A percentile compares a stretch with the other conserved stretches of the same genome.
phyloP scores from a whole-genome alignment of 2,329 filamentous ascomycete genomes.

The Stachybotrys chlorohalonatus region DNA sequence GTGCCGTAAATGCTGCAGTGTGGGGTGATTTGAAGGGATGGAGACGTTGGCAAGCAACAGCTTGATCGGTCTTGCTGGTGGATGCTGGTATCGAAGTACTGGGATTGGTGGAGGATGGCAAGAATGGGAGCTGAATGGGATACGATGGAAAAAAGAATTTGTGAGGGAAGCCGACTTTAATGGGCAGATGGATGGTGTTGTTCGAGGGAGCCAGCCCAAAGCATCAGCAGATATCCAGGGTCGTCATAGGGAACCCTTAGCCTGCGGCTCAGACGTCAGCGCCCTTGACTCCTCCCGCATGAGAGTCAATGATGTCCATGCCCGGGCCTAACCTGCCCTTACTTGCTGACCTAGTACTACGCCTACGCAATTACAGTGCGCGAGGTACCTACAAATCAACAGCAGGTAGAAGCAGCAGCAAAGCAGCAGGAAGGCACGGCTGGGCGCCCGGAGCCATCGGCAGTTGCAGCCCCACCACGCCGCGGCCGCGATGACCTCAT shows the following conservation, averaged over 20 bases:
- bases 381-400: not conserved
- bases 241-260: not conserved
- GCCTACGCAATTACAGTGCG: not conserved
- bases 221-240: not conserved
- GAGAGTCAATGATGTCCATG: not conserved
- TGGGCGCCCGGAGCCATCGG: not conserved
- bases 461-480: not conserved
- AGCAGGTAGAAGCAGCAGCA: not conserved
- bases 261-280: not conserved
- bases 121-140: not conserved
- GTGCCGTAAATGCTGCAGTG: conserved; percentile 3
- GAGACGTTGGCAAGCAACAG: not conserved
- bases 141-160: too few species aligned
- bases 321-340: not conserved
- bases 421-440: not conserved
- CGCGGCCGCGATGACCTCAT: not conserved
- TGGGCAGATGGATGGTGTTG: not conserved
- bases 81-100: not conserved
- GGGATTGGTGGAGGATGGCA: not conserved
- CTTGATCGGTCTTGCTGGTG: not conserved
- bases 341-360: not conserved
- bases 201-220: not conserved
- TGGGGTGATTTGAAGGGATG: not conserved
- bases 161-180: not conserved
- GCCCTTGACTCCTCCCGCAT: not conserved